Conservation (phyloP, 2,329 filamentous ascomycete species). For the Malbranchea cinnamomea region DNA sequence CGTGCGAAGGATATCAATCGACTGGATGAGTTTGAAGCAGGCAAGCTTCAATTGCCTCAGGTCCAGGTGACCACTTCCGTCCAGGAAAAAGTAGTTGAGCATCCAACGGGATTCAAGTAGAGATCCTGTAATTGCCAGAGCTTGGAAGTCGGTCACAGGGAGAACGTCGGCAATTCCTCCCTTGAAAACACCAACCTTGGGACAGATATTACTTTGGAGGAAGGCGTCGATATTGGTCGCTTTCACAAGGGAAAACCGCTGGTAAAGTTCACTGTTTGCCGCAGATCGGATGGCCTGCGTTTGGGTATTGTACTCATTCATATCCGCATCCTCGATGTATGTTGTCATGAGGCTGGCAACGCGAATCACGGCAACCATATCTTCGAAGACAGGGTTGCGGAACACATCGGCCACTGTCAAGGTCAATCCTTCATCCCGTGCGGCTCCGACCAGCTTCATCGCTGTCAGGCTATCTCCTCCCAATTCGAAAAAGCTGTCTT, state of each 20-base stretch:
- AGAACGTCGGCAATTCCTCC: constrained; percentile 39
- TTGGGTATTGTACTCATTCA: constrained; percentile 4
- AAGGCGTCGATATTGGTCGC: constrained; percentile 20
- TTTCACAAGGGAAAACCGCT: constrained; percentile 9
- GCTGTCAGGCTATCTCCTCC: constrained; percentile 28
- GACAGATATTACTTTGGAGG: constrained; percentile 28
- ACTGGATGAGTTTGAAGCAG: constrained; percentile 37
- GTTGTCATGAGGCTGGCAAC: constrained; percentile 10
- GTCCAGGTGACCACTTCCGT: constrained; percentile 32
- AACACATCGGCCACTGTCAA: constrained; percentile 32
- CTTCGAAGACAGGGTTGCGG: constrained; percentile 25
- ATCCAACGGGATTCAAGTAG: constrained; percentile 43
- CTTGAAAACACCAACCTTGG: constrained; percentile 30
- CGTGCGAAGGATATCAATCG: constrained; percentile 51
- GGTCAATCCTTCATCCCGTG: constrained; percentile 24
- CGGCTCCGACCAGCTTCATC: constrained; percentile 27
- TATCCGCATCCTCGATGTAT: constrained; percentile 6
- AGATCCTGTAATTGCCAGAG: constrained; percentile 43
- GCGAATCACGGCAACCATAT: constrained; percentile 20
- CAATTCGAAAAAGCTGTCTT: constrained; percentile 29
- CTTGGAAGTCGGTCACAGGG: constrained; percentile 40
- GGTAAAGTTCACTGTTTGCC: constrained; percentile 10
- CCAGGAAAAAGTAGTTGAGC: constrained; percentile 48
- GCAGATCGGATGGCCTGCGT: constrained; percentile 6
- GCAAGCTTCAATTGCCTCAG: constrained; percentile 32